Base-by-base conservation (phyloP, 1,139 yeast species). In the Taphrina betulina region DNA sequence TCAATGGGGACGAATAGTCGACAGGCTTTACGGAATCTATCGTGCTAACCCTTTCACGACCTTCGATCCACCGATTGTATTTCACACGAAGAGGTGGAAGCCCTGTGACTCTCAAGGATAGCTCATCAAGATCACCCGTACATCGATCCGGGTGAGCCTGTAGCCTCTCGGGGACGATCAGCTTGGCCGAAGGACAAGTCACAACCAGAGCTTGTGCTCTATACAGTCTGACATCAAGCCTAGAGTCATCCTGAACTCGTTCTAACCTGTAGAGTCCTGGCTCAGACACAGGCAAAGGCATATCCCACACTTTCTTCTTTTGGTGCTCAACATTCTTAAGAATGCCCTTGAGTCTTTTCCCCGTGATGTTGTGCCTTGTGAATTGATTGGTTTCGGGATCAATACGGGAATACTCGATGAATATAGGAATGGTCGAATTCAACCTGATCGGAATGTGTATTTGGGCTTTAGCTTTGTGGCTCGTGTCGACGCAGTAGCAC, bases 391-490 rank as follows among this genome's bases (percentile, higher is more conserved):
- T 69, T n/a, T 75, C 78, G 3, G 87, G 76, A 57, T 82, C 81
- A 5, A 76, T 78, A 65, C 79, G 79, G 61, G 81, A 78, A 38
- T 90, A 68, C 66, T 86, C 92, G 43, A 92, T 70, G 57, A 71
- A 75, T 1, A 83, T 83, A 2, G 95, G 78, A 43, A 82, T 85
- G 2, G 96, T 82, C 16, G 96, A 83, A 65, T 92, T 90, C 64
- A 89, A 78, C 62, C 85, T 81, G 19, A 92, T 75, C 3, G 97
- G 96, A 61, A 90, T 54, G 3, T 66, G 61, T n/a, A 65, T 62
- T 7, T 71, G 69, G 45, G 71, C 61, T 46, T 23, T 22, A 4
- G 29, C 10, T 2, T 22, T 22, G 4, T 43, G 29, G 2, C 31
- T 23, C 8, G 19, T 12, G 19, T 80, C 80, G 45, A 88, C 67